These are phyloP conservation scores for Secale cereale DNA, from an alignment of 176 grass and related monocot species.

Conservation along the genomic window DNA sequence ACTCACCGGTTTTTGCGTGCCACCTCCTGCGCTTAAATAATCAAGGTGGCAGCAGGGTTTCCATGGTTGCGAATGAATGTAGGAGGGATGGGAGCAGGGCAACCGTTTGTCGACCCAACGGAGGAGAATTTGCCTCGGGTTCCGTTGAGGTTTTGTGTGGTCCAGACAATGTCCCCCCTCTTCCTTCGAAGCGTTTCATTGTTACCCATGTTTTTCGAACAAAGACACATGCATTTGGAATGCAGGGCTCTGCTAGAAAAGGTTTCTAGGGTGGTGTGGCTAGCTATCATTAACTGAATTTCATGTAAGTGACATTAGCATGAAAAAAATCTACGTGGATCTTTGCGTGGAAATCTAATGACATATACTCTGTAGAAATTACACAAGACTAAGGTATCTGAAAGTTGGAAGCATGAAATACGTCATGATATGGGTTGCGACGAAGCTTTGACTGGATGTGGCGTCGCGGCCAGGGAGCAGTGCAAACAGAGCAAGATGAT, in stretches of 20 bases:
- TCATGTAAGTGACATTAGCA: too few species aligned
- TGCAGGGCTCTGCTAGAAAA: not conserved
- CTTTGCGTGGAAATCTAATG: too few species aligned
- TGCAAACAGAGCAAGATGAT: too few species aligned
- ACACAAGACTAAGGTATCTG: too few species aligned
- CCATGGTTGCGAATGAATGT: slow-evolving; percentile 9
- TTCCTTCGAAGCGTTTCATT: not conserved
- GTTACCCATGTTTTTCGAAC: not conserved
- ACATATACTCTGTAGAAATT: too few species aligned
- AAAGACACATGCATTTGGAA: not conserved
- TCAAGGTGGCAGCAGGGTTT: not conserved
- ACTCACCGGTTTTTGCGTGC: slow-evolving; percentile 1
- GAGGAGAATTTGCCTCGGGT: not conserved
- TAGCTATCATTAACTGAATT: too few species aligned
- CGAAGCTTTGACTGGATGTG: too few species aligned
- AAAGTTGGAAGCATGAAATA: too few species aligned
- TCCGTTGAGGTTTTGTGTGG: not conserved
- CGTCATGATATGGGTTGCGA: too few species aligned
- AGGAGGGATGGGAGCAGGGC: not conserved
- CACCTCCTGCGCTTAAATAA: slow-evolving; percentile 13
- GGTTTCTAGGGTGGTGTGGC: not conserved
- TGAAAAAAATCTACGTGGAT: too few species aligned
- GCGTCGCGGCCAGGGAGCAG: too few species aligned
- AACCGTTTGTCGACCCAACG: not conserved
- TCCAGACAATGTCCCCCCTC: not conserved